These are phyloP conservation scores for Diversispora eburnea DNA, from an alignment of 192 early-diverging fungal genomes.

Conservation along the genomic window DNA sequence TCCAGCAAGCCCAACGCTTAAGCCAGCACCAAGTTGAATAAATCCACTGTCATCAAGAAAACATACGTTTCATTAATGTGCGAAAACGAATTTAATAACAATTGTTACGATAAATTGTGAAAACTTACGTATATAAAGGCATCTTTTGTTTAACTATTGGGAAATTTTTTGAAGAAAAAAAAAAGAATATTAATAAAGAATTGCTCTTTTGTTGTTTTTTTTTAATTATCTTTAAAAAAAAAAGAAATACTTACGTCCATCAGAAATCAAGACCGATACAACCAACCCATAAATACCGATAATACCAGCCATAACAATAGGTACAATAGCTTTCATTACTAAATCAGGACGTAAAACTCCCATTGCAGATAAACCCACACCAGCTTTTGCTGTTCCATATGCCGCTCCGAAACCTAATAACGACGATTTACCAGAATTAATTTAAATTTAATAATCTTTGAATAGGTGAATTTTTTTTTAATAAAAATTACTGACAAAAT, in stretches of 20 bases:
- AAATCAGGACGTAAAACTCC: constrained; percentile 84
- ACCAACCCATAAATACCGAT: constrained; percentile 98
- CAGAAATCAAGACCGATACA: constrained; percentile 87
- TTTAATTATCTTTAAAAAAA: not conserved
- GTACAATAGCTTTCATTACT: constrained; percentile 84
- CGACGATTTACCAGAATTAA: too few relatives aligned
- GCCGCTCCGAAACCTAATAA: constrained; percentile 81
- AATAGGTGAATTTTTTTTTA: not conserved
- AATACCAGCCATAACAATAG: constrained; percentile 98
- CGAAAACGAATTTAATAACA: not conserved
- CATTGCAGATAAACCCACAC: constrained; percentile 84
- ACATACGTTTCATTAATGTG: not conserved
- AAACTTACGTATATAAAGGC: constrained; percentile 58
- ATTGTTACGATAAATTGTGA: not conserved
- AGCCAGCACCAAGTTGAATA: constrained; percentile 75
- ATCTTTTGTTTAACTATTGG: constrained; percentile 44
- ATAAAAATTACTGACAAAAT: not conserved
- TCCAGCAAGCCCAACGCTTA: constrained; percentile 78
- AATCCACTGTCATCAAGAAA: constrained; percentile 51
- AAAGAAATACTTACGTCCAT: constrained; percentile 60
- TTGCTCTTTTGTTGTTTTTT: not conserved
- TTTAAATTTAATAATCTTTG: too few relatives aligned
- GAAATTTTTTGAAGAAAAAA: not conserved
- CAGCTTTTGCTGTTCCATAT: constrained; percentile 89
- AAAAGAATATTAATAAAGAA: too few relatives aligned